Evolutionary conservation across 1,139 yeast genomes (phyloP).

Genomic region (Candida sojae): DNA sequence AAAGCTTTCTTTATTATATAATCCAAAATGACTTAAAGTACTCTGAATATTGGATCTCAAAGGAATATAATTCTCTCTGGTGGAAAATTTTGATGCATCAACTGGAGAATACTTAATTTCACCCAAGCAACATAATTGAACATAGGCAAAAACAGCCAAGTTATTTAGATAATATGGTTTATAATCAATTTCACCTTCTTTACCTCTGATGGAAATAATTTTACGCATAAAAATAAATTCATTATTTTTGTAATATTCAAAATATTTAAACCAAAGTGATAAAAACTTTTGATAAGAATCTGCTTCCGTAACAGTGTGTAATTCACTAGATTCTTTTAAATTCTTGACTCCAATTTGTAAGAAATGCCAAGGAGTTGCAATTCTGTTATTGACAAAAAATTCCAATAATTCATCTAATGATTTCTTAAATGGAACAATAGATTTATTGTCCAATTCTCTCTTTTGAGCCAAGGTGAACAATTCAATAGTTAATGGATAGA

Average conservation of each 20-base stretch:
- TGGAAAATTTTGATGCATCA: constrained; percentile 33
- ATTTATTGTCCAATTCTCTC: constrained; percentile 12
- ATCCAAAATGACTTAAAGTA: background rate
- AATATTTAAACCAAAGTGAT: constrained; percentile 34
- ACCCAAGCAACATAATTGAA: constrained; percentile 29
- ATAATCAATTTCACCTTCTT: background rate
- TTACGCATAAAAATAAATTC: background rate
- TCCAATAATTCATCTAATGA: constrained; percentile 28
- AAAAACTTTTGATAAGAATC: constrained; percentile 25
- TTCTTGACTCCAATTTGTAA: constrained; percentile 23
- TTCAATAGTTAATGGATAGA: constrained; percentile 27
- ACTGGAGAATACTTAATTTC: constrained; percentile 23
- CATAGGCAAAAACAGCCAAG: constrained; percentile 38
- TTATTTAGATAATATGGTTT: constrained; percentile 17
- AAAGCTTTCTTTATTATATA: constrained; percentile 6
- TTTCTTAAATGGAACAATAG: constrained; percentile 9
- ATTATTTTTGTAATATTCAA: constrained; percentile 23
- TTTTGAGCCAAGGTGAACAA: constrained; percentile 24
- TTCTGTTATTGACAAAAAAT: constrained; percentile 25
- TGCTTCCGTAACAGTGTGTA: too few relatives aligned
- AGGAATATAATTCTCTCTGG: constrained; percentile 26
- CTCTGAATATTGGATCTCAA: constrained; percentile 20
- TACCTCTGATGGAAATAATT: background rate
- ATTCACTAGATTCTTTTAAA: constrained; percentile 12
- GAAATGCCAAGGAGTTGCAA: constrained; percentile 39